Conservation (phyloP, 2,329 filamentous ascomycete genomes). For the Penicillium sp. region DNA sequence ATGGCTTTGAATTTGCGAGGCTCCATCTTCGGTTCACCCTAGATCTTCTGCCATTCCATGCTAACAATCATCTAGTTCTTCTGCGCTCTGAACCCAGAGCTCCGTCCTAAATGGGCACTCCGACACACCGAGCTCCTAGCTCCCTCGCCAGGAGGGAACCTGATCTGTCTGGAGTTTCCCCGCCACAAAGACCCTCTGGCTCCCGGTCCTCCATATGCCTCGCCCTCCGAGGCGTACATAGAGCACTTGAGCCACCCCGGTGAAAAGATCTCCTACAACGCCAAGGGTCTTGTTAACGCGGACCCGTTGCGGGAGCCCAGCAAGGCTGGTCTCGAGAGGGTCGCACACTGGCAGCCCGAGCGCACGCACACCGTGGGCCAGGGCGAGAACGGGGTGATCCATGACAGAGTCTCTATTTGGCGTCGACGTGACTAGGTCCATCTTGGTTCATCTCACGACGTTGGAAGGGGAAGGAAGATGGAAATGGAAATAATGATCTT, state of each 20-base stretch:
- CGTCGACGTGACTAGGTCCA: conserved; percentile 40
- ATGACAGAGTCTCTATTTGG: conserved; percentile 54
- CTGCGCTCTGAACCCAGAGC: conserved; percentile 61
- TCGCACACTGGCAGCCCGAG: conserved; percentile 62
- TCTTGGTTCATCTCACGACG: background rate
- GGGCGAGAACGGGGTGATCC: conserved; percentile 47
- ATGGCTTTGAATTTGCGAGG: background rate
- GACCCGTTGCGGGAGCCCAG: conserved; percentile 55
- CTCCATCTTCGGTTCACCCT: background rate
- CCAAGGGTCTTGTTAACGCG: conserved; percentile 57
- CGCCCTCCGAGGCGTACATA: conserved; percentile 72
- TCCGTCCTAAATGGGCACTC: conserved; percentile 64
- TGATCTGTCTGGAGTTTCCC: conserved; percentile 78
- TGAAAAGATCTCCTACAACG: conserved; percentile 67
- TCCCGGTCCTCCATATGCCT: conserved; percentile 74
- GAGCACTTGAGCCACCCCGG: conserved; percentile 75
- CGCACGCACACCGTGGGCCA: conserved; percentile 63
- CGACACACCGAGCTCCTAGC: conserved; percentile 62
- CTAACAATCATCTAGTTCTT: conserved; percentile 58
- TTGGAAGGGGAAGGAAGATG: conserved; percentile 6
- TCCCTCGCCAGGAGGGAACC: conserved; percentile 52
- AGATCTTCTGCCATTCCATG: background rate
- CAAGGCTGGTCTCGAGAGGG: conserved; percentile 48
- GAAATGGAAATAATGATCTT: background rate
- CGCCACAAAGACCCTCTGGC: conserved; percentile 69